Percentiles rank a stretch among this genome's conserved stretches.
Evolutionary conservation across 2,329 filamentous ascomycete genomes (phyloP).

Genomic region (Chaetomiaceae sp.): DNA sequence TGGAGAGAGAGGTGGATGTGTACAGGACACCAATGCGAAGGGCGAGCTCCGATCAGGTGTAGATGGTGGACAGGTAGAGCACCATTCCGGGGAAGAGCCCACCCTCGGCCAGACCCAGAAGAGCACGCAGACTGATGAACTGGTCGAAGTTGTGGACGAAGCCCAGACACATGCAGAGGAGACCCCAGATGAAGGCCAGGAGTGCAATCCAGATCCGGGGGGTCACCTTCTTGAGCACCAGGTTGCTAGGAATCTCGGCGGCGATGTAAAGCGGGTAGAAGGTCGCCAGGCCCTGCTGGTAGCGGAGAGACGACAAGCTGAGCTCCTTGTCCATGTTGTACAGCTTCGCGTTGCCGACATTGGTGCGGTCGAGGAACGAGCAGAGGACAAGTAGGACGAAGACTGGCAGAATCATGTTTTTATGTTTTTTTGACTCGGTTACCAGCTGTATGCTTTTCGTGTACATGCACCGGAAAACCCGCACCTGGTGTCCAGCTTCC

Average conservation of each 20-base stretch:
- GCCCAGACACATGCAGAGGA: conserved; percentile 51
- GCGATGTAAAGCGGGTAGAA: conserved; percentile 61
- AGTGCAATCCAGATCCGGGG: conserved; percentile 55
- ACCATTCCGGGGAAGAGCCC: conserved; percentile 63
- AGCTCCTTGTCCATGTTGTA: conserved; percentile 55
- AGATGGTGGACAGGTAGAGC: conserved; percentile 58
- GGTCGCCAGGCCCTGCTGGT: conserved; percentile 49
- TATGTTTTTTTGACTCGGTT: too few relatives aligned
- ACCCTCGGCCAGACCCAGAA: conserved; percentile 59
- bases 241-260: conserved; percentile 56
- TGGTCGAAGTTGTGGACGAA: conserved; percentile 47
- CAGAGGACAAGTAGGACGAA: conserved; percentile 60
- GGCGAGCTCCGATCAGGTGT: conserved; percentile 53
- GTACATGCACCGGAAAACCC: not conserved
- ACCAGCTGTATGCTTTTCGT: not conserved
- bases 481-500: not conserved
- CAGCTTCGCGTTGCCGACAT: conserved; percentile 65
- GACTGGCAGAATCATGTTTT: conserved; percentile 29
- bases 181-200: conserved; percentile 51
- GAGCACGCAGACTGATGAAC: conserved; percentile 55
- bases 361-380: conserved; percentile 62
- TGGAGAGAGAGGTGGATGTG: conserved; percentile 14
- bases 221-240: conserved; percentile 55
- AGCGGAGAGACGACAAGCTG: conserved; percentile 53
- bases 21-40: conserved; percentile 58